phyloP scores from a whole-genome alignment of 73 alveolate species.

The Tetrahymena elliotti region DNA sequence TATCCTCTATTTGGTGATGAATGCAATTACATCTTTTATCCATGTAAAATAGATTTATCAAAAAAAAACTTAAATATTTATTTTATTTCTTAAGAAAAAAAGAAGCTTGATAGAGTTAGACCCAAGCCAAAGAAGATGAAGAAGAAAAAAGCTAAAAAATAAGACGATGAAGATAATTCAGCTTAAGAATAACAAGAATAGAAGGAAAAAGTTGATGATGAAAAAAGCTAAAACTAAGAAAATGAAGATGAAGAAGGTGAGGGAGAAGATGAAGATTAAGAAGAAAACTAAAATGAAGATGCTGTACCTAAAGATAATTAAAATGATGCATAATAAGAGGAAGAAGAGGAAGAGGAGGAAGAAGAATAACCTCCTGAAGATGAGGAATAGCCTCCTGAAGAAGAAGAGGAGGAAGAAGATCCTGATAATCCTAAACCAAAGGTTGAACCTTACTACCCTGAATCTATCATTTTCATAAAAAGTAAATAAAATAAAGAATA shows the following conservation, averaged over 20 bases:
- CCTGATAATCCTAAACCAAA: slow-evolving; percentile 53
- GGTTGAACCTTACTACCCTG: slow-evolving; percentile 45
- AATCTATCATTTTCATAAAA: slow-evolving; percentile 38
- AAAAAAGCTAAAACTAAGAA: slow-evolving; percentile 32
- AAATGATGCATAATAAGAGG: slow-evolving; percentile 47
- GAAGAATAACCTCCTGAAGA: slow-evolving; percentile 59
- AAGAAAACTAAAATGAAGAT: slow-evolving; percentile 45
- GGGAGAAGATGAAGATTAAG: slow-evolving; percentile 30
- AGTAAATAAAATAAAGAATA: slow-evolving; percentile 40
- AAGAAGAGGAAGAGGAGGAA: slow-evolving; percentile 55
- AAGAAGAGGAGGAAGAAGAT: slow-evolving; percentile 56
- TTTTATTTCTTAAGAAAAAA: not conserved
- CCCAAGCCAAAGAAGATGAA: slow-evolving; percentile 57
- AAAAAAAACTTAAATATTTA: not conserved
- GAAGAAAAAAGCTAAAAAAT: slow-evolving; percentile 49
- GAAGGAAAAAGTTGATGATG: slow-evolving; percentile 21
- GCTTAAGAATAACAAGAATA: not conserved
- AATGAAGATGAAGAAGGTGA: slow-evolving; percentile 49
- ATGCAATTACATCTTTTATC: slow-evolving; percentile 12
- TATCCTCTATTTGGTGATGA: slow-evolving; percentile 55
- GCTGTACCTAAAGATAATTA: slow-evolving; percentile 35
- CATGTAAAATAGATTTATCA: not conserved
- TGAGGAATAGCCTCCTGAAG: slow-evolving; percentile 57
- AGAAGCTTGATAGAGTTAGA: not conserved
- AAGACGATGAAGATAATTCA: slow-evolving; percentile 41